Percentiles rank a stretch among this genome's conserved stretches.
These are phyloP conservation scores for Puccinellia tenuiflora DNA, from an alignment of 176 grass and related monocot species.

Conservation along the genomic window DNA sequence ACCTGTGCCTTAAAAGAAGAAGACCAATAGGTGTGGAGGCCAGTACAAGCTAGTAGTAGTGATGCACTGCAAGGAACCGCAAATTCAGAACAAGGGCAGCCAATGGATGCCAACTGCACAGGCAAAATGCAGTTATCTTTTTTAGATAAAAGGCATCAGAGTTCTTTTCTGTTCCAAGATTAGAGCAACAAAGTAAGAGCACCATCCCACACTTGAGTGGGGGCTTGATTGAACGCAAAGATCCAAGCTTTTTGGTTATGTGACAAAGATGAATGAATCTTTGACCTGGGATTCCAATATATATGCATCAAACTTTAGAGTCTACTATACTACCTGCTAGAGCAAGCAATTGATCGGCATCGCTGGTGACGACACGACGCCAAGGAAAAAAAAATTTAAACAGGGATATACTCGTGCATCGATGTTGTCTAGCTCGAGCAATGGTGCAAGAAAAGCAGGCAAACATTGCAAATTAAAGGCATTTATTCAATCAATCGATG, in stretches of 20 bases:
- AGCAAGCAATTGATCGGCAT: conserved; percentile 18
- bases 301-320: conserved; percentile 26
- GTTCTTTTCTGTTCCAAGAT: not conserved
- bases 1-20: not conserved
- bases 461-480: not conserved
- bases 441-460: not conserved
- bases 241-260: conserved; percentile 29
- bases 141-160: too few species aligned
- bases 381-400: not conserved
- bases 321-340: not conserved
- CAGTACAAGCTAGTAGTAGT: not conserved
- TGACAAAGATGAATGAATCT: conserved; percentile 48
- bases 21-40: not conserved
- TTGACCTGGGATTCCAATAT: conserved; percentile 56
- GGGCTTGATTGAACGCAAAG: conserved; percentile 60
- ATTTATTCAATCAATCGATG: not conserved
- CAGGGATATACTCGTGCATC: not conserved
- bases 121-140: not conserved
- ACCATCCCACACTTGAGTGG: conserved; percentile 36
- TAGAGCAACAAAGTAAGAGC: conserved; percentile 27
- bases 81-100: conserved; percentile 17
- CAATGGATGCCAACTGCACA: not conserved
- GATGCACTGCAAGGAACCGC: not conserved
- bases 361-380: not conserved
- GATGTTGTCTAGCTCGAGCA: conserved; percentile 16